Evolutionary conservation across 202 grass and related monocot species (phyloP), one percentile per base, ranked within the genome.

Genomic region (Saccharum hybrid): DNA sequence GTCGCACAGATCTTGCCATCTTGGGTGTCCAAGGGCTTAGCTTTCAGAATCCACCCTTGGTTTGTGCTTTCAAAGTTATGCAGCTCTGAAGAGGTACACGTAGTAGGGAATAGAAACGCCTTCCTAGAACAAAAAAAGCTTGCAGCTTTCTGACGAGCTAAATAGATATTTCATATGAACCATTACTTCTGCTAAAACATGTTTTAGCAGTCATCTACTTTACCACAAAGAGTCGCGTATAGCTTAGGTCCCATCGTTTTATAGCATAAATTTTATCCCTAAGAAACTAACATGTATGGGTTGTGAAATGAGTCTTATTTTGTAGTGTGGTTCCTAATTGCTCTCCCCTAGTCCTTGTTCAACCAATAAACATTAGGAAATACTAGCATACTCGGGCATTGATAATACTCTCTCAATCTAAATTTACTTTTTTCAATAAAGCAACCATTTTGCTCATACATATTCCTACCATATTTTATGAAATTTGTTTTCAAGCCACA

Each of bases 131-230:
- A 77, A 46, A 39, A 85, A 2, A 71, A 63, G 13, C 6, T 37
- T 51, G n/a, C 8, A 37, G 19, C 31, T 84, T 16, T 26, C 30
- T 19, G 40, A 46, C 3, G 0, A 75, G 1, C 26, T 26, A 84
- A 78, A 37, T 19, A 68, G 0, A 30, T 80, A 5, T 21, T 38
- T 45, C 31, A 37, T 66, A 77, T 23, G 48, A 56, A 62, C 30
- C 65, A 78, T 26, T 84, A 57, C 38, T 51, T 72, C 69, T 8
- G 52, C 54, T 57, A 56, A 69, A 77, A 16, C 30, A 87, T 70
- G 15, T 76, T 87, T 70, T 14, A 48, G 12, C 7, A 68, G 30
- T 56, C 11, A 36, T 42, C 40, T 71, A 43, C 57, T 70, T 78
- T 26, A 19, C 33, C 40, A 77, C 48, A 72, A 34, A 75, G 2